phyloP scores from a whole-genome alignment of 805 yeast species.

The Isabelozyma pseudorhagii region DNA sequence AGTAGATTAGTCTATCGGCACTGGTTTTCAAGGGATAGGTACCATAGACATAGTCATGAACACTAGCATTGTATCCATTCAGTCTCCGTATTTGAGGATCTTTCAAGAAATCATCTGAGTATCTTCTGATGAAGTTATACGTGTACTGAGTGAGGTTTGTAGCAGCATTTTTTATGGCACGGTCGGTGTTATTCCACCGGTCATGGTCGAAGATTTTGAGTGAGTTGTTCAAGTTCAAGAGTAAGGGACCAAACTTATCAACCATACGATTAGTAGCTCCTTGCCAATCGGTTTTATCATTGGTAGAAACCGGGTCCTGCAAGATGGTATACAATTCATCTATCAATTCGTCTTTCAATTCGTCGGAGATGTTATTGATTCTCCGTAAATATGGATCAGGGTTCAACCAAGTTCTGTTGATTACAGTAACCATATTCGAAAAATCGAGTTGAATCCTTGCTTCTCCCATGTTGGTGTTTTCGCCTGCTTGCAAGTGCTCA shows the following conservation, averaged over 20 bases:
- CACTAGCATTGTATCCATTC: conserved; percentile 30
- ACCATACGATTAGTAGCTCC: conserved; percentile 45
- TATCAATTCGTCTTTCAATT: conserved; percentile 31
- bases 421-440: conserved; percentile 49
- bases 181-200: conserved; percentile 5
- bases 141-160: conserved; percentile 39
- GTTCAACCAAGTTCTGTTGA: conserved; percentile 47
- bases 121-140: conserved; percentile 45
- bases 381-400: conserved; percentile 48
- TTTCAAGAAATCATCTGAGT: conserved; percentile 17
- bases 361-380: conserved; percentile 32
- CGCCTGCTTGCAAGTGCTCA: conserved; percentile 48
- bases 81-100: conserved; percentile 11
- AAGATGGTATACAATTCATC: conserved; percentile 28
- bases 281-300: conserved; percentile 51
- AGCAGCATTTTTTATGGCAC: conserved; percentile 20
- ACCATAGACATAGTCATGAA: conserved; percentile 48
- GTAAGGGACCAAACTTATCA: conserved; percentile 51
- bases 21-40: conserved; percentile 31
- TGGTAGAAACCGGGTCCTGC: conserved; percentile 32
- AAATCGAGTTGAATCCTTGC: conserved; percentile 48
- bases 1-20: conserved; percentile 48
- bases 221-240: conserved; percentile 40
- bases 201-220: conserved; percentile 11
- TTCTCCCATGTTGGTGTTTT: conserved; percentile 47